Evolutionary conservation across 2,329 filamentous ascomycete species (phyloP), one percentile per base, ranked within the genome.

Genomic region (Didymella keratinophila): DNA sequence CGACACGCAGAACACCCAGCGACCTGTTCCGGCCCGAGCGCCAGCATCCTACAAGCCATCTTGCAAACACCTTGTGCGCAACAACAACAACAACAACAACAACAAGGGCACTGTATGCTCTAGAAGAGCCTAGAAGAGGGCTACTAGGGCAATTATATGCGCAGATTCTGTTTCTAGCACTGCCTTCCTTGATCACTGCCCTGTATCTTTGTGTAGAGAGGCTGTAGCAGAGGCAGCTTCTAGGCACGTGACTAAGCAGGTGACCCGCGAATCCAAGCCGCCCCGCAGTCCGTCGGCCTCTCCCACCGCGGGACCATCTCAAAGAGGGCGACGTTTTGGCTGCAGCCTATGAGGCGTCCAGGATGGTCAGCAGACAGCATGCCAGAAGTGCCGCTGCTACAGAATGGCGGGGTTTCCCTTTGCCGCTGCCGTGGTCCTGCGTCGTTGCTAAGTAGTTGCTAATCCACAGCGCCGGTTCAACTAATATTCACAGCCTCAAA

Each of bases 301-400:
- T 11, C 16, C 14, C n/a, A 36, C 43, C 20, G 30, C 12, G 14
- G 30, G 11, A 12, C 12, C 12, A 32, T 23, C 5, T 42, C 8
- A 23, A 43, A 9, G 18, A 28, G 18, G 28, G 30, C 6, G 30
- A 14, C 5, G 4, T 10, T 28, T 28, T 28, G 27, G 27, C 43
- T 58, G 55, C 36, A 52, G 55, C 56, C 56, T 58, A 41, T 58
- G 12, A 50, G 54, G 53, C 47, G 54, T 30, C 21, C 20, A 20
- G n/a, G 30, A 21, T 48, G 49, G 43, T 42, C 43, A 48, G n/a
- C 28, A 41, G 55, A 25, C 28, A 37, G 36, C 14, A n/a, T 16
- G 53, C 32, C 27, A 52, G 34, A 42, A 42, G 27, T 36, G 48
- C 42, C 34, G 53, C 47, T 9, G 34, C 16, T 49, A 50, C 44